These are phyloP conservation scores for Trametes versicolor DNA, from an alignment of 1,284 basidiomycete species.

Conservation along the genomic window DNA sequence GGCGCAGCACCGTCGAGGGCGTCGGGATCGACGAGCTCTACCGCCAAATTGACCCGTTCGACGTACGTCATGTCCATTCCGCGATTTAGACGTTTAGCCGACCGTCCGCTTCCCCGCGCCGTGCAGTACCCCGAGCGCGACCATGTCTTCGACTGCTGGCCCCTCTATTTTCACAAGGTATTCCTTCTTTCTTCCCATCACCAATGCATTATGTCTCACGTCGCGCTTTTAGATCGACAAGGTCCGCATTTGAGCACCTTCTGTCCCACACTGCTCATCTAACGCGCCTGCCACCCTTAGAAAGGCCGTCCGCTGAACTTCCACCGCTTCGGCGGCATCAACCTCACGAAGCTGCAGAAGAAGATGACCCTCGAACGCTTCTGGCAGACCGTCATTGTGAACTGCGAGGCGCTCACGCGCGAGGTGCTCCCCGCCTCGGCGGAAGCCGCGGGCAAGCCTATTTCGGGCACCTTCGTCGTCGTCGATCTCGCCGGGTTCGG, in stretches of 20 bases:
- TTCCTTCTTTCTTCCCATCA: not conserved
- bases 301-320: slow-evolving; percentile 76
- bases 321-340: slow-evolving; percentile 67
- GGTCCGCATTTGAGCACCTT: slow-evolving; percentile 46
- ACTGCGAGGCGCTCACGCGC: slow-evolving; percentile 65
- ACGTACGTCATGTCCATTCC: slow-evolving; percentile 51
- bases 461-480: slow-evolving; percentile 67
- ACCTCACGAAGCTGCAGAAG: slow-evolving; percentile 69
- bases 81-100: not conserved
- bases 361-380: slow-evolving; percentile 67
- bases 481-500: slow-evolving; percentile 76
- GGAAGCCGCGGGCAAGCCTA: slow-evolving; percentile 56
- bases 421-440: slow-evolving; percentile 75
- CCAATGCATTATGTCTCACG: slow-evolving; percentile 9
- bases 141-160: slow-evolving; percentile 76
- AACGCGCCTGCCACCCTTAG: slow-evolving; percentile 43
- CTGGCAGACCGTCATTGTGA: slow-evolving; percentile 70
- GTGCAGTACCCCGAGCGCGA: slow-evolving; percentile 72
- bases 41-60: slow-evolving; percentile 64
- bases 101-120: slow-evolving; percentile 1
- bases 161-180: slow-evolving; percentile 79
- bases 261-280: slow-evolving; percentile 6
- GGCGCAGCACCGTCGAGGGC: slow-evolving; percentile 64
- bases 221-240: slow-evolving; percentile 62
- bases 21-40: slow-evolving; percentile 69